These are phyloP conservation scores for Sugiyamaella chiloensis DNA, from an alignment of 805 yeast species.

Conservation along the genomic window DNA sequence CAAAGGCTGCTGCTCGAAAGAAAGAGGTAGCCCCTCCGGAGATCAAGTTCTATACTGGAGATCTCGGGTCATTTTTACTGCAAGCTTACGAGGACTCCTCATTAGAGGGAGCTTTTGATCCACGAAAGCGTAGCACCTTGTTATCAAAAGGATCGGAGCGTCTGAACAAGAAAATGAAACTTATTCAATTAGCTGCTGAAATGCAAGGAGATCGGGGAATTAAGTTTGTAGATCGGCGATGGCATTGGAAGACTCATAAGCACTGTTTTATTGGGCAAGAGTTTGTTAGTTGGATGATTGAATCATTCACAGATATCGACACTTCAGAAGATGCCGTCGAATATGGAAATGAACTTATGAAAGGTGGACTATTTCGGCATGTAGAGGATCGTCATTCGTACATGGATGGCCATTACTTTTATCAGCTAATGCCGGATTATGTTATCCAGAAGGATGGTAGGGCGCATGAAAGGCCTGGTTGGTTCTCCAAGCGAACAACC, in stretches of 20 bases:
- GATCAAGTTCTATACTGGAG: constrained; percentile 83
- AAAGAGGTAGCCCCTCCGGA: constrained; percentile 61
- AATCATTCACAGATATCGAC: constrained; percentile 73
- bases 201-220: constrained; percentile 66
- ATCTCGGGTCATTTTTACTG: constrained; percentile 60
- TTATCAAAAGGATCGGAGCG: constrained; percentile 32
- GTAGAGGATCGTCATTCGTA: constrained; percentile 81
- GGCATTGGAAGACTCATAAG: constrained; percentile 83
- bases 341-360: constrained; percentile 78
- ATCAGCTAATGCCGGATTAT: constrained; percentile 61
- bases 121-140: constrained; percentile 39
- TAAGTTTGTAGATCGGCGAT: constrained; percentile 68
- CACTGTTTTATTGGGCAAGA: constrained; percentile 84
- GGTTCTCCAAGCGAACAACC: constrained; percentile 21
- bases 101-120: constrained; percentile 23
- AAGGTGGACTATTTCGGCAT: constrained; percentile 67
- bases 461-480: constrained; percentile 24
- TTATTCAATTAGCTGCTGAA: constrained; percentile 56
- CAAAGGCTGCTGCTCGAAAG: constrained; percentile 30
- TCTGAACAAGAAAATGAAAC: constrained; percentile 49
- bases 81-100: constrained; percentile 45
- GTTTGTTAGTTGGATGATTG: constrained; percentile 79
- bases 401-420: constrained; percentile 90
- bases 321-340: constrained; percentile 78
- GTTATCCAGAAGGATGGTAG: constrained; percentile 25